Evolutionary conservation across 148 eudicot genomes (phyloP).

Genomic region (Cornus florida): DNA sequence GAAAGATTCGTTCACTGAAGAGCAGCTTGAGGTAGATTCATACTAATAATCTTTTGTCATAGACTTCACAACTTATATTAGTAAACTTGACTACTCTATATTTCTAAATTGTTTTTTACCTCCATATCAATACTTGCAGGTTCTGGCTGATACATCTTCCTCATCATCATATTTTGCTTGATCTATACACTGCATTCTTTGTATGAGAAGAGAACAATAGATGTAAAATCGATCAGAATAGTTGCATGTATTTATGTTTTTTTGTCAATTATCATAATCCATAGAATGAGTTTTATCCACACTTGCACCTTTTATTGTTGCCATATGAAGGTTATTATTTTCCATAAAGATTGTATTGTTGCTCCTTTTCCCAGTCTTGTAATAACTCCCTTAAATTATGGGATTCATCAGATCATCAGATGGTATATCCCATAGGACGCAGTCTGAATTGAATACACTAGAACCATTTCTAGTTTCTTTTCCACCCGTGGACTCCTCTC

Average conservation of each 20-base stretch:
- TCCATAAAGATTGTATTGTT: conserved; percentile 10
- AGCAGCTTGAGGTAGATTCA: conserved; percentile 85
- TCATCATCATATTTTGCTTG: conserved; percentile 95
- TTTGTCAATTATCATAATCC: neutral
- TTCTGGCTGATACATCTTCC: conserved; percentile 94
- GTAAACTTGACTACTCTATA: neutral
- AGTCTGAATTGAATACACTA: conserved; percentile 57
- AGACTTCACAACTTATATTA: neutral
- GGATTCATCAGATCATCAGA: conserved; percentile 82
- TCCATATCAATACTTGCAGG: conserved; percentile 44
- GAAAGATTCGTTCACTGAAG: conserved; percentile 88
- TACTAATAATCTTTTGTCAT: neutral
- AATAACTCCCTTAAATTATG: conserved; percentile 20
- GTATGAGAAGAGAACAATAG: conserved; percentile 15
- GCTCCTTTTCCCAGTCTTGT: neutral
- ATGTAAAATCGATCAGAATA: conserved; percentile 6
- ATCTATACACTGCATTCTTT: conserved; percentile 12
- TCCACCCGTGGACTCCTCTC: conserved; percentile 45
- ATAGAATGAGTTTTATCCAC: conserved; percentile 29
- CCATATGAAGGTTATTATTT: conserved; percentile 27
- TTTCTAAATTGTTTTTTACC: neutral
- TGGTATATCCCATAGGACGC: conserved; percentile 82
- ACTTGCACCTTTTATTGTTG: conserved; percentile 21
- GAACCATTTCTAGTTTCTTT: conserved; percentile 48
- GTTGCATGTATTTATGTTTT: conserved; percentile 8